These are phyloP conservation scores for Aspergillus flavus DNA, from an alignment of 2,329 filamentous ascomycete genomes.

Conservation along the genomic window DNA sequence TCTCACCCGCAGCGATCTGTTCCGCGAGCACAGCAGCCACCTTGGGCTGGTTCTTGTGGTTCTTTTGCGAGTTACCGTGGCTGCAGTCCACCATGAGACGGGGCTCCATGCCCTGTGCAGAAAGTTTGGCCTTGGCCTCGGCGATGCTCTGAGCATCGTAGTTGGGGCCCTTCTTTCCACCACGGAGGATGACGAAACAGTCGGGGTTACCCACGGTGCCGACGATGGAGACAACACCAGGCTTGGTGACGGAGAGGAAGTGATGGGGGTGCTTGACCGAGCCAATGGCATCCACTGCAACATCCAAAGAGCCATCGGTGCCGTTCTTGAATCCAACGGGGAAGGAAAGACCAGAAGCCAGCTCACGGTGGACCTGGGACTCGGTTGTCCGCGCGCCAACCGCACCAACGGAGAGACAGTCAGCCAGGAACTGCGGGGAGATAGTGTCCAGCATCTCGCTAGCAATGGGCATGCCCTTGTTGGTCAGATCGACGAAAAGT, in stretches of 20 bases:
- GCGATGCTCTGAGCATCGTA: constrained; percentile 84
- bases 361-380: constrained; percentile 90
- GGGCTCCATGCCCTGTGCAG: constrained; percentile 71
- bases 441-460: constrained; percentile 99
- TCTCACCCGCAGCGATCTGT: constrained; percentile 83
- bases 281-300: constrained; percentile 94
- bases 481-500: constrained; percentile 89
- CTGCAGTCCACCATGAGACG: constrained; percentile 97
- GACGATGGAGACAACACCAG: constrained; percentile 90
- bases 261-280: constrained; percentile 90
- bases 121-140: constrained; percentile 77
- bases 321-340: constrained; percentile 99
- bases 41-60: constrained; percentile 96
- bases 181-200: constrained; percentile 93
- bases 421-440: constrained; percentile 93
- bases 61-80: constrained; percentile 93
- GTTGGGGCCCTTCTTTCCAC: constrained; percentile 91
- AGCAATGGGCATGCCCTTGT: constrained; percentile 91
- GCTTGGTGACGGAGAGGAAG: constrained; percentile 97
- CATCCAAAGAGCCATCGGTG: constrained; percentile 84
- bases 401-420: constrained; percentile 87
- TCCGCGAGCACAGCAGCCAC: constrained; percentile 79
- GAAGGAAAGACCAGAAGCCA: constrained; percentile 92
- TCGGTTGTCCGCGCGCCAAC: constrained; percentile 97
- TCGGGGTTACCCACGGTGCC: constrained; percentile 94